Evolutionary conservation across 1,284 basidiomycete genomes (phyloP).

Genomic region (Ustilago bromivora): DNA sequence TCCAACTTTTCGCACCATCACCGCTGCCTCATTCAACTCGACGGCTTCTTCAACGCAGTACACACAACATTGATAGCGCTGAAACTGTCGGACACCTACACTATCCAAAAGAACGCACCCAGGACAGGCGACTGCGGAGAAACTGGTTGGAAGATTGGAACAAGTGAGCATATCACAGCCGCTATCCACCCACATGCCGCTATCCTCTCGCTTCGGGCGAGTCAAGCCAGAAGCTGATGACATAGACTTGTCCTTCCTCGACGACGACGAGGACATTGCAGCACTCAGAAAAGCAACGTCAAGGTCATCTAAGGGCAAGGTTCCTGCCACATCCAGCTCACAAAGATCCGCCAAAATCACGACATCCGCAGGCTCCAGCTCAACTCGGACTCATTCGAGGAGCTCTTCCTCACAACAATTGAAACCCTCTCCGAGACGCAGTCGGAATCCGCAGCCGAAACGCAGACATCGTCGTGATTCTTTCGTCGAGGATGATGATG

Average conservation of each 20-base stretch:
- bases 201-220: conserved; percentile 8
- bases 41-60: background rate
- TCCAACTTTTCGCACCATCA: background rate
- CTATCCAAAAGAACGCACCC: background rate
- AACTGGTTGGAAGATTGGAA: background rate
- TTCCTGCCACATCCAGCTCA: background rate
- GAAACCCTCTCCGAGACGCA: background rate
- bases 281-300: conserved; percentile 10
- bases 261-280: conserved; percentile 32
- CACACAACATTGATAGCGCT: background rate
- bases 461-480: conserved; percentile 1
- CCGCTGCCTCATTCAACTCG: background rate
- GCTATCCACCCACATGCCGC: conserved; percentile 10
- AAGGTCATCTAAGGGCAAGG: conserved; percentile 10
- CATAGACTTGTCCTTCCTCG: conserved; percentile 37
- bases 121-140: background rate
- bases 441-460: background rate
- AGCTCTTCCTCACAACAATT: background rate
- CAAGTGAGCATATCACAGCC: background rate
- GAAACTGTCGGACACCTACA: background rate
- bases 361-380: conserved; percentile 6
- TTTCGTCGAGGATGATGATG: conserved; percentile 15
- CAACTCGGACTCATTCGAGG: background rate
- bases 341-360: conserved; percentile 8
- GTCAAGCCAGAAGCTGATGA: conserved; percentile 18